Percentiles rank a stretch among this genome's conserved stretches.
These are phyloP conservation scores for Aspergillus intermedius DNA, from an alignment of 2,329 filamentous ascomycete species.

Conservation along the genomic window DNA sequence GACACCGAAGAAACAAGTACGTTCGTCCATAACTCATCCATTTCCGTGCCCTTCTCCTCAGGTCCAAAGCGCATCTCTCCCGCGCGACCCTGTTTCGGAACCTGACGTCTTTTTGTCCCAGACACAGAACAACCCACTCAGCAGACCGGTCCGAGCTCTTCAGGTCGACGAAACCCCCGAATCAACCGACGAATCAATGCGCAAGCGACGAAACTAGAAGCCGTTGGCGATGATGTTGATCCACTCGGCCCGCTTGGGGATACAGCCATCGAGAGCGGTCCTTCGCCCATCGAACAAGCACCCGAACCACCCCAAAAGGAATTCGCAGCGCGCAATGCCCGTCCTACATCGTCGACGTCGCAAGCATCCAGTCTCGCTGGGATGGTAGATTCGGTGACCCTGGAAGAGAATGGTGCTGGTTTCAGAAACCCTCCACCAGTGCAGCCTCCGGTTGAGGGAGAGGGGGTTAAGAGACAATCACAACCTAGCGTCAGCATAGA, in stretches of 20 bases:
- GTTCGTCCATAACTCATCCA: slow-evolving; percentile 1
- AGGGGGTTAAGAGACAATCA: slow-evolving; percentile 45
- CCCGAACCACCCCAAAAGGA: slow-evolving; percentile 57
- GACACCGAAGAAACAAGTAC: slow-evolving; percentile 27
- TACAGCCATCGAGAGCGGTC: slow-evolving; percentile 24
- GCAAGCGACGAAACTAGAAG: slow-evolving; percentile 57
- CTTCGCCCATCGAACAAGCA: slow-evolving; percentile 45
- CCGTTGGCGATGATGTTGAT: slow-evolving; percentile 56
- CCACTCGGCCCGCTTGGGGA: slow-evolving; percentile 57
- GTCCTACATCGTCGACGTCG: slow-evolving; percentile 34
- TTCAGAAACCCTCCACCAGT: slow-evolving; percentile 57
- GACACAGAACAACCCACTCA: slow-evolving; percentile 26
- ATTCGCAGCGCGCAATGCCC: slow-evolving; percentile 30
- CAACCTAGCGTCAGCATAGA: slow-evolving; percentile 84
- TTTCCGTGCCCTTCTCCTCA: slow-evolving; percentile 1
- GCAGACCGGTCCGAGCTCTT: slow-evolving; percentile 34
- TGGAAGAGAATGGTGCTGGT: slow-evolving; percentile 64
- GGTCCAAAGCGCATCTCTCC: background rate
- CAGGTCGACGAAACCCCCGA: slow-evolving; percentile 45
- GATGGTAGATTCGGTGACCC: slow-evolving; percentile 60
- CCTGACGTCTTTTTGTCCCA: slow-evolving; percentile 6
- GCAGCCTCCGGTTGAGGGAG: slow-evolving; percentile 41
- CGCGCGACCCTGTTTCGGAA: background rate
- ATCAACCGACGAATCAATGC: slow-evolving; percentile 52
- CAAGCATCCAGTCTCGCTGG: slow-evolving; percentile 45